Evolutionary conservation across 371 early-diverging fungal genomes (phyloP), one percentile per base, ranked within the genome.

Genomic region (Chytridiales sp.): DNA sequence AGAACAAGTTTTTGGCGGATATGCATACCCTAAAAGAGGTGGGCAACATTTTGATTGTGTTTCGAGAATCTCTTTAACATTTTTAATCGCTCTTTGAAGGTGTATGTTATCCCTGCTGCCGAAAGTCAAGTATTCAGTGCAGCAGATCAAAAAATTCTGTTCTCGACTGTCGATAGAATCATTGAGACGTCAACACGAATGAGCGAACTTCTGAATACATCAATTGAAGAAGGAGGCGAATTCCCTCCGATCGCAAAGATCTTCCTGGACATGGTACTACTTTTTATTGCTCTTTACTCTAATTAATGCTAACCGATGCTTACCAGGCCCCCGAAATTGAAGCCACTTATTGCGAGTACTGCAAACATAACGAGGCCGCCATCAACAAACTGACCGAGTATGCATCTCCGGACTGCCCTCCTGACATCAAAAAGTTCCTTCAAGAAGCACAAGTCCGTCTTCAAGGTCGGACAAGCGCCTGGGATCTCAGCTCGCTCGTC

Each of bases 401-500:
- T 26, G 57, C 65, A 15, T 51, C 61, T 15, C 69, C 73, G 21
- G 74, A 82, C 21, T 64, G 62, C 24, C 59, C 78, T n/a, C 76
- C 71, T 13, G 63, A 64, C 4, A 62, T 81, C 5, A 69, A 79
- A 57, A 51, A 62, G 11, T 87, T 85, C 57, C 74, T 85, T 47
- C 69, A 79, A 60, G 76, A 60, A 67, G 83, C 50, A 65, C 83
- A 65, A 61, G 44, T 39, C n/a, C 40, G 70, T 46, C 62, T 79
- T 8, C 61, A 67, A 26, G 70, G 66, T 2, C 73, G 76, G 43
- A 88, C 91, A 1, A 81, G 76, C 8, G 85, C 88, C 38, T 92
- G 93, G 91, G 91, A 91, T 74, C 68, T 93, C 24, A 78, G 80
- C 0, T 82, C 85, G 58, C 65, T 91, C 59, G 69, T 93, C 24